Base-by-base conservation (phyloP, 2,329 filamentous ascomycete species). In the Blumeriella jaapii region DNA sequence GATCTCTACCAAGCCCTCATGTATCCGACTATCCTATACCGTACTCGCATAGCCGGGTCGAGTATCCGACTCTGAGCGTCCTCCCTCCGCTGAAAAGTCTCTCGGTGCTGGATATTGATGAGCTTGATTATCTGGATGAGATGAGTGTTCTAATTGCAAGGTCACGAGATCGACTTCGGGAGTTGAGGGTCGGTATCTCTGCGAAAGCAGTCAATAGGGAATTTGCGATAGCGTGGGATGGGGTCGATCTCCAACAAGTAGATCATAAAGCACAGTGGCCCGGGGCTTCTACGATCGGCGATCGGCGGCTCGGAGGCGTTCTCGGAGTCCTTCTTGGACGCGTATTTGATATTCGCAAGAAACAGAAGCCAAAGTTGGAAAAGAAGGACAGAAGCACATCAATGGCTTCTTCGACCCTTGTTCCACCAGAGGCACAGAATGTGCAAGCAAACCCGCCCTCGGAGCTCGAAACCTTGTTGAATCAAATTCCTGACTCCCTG, bases 41-140 rank as follows among this genome's bases (percentile, higher is more conserved):
- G 11, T 69, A 71, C 43, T 60, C 67, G 17, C 65, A 71, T 37
- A 67, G 64, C 46, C 66, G 70, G 34, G 77, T 85, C 16, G 82
- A 89, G 57, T 80, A 82, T 47, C 83, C 83, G 1, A 85, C 80
- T 2, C 82, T 91, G 49, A 89, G 81, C 28, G 72, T 83, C 7
- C 63, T 93, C 6, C 82, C 82, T 7, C 69, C 82, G 1, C 58
- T 91, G 34, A 81, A 76, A 55, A 84, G 78, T 46, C 57, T 91
- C 39, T 82, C 72, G 32, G 83, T 87, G 1, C 63, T 91, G 26
- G 80, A 91, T 48, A 81, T 91, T 40, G 84, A 91, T 50, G 82
- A 89, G 53, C 59, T 84, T n/a, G 70, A 78, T 17, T 91, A 91
- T 55, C 60, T 89, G 23, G 82, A 89, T 52, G 84, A 91, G 59